Conservation (phyloP, 495 filamentous ascomycete species). For the Cudoniella acicularis region DNA sequence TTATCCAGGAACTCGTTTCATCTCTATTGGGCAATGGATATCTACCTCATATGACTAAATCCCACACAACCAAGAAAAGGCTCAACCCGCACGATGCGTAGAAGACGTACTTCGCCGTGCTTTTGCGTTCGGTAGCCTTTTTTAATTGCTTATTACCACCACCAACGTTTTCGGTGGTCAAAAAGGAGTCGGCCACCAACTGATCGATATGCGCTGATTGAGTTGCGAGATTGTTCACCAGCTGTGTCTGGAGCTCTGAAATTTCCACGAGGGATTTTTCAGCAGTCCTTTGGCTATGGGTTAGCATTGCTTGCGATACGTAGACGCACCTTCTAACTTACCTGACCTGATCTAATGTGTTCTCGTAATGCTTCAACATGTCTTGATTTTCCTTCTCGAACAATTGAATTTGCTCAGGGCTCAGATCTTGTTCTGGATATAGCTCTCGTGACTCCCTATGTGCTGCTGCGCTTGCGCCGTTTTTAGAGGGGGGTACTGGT, state of each 20-base stretch:
- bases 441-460: conserved; percentile 33
- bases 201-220: conserved; percentile 87
- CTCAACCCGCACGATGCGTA: conserved; percentile 82
- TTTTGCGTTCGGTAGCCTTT: conserved; percentile 72
- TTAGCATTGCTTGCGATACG: background rate
- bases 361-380: conserved; percentile 89
- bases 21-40: background rate
- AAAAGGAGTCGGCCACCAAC: conserved; percentile 77
- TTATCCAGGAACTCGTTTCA: background rate
- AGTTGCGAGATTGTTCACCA: conserved; percentile 76
- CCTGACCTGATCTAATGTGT: conserved; percentile 88
- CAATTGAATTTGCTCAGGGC: conserved; percentile 80
- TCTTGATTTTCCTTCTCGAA: conserved; percentile 92
- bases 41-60: conserved; percentile 69
- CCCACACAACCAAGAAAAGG: conserved; percentile 82
- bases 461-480: conserved; percentile 22
- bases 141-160: conserved; percentile 90
- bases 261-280: conserved; percentile 92
- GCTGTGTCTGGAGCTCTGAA: conserved; percentile 82
- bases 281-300: conserved; percentile 63
- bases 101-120: conserved; percentile 85
- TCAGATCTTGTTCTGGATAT: conserved; percentile 59
- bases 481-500: conserved; percentile 9
- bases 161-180: conserved; percentile 80
- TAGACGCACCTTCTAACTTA: conserved; percentile 38